Evolutionary conservation across 306 rosid species (phyloP).

Genomic region (Lathyrus sativus): DNA sequence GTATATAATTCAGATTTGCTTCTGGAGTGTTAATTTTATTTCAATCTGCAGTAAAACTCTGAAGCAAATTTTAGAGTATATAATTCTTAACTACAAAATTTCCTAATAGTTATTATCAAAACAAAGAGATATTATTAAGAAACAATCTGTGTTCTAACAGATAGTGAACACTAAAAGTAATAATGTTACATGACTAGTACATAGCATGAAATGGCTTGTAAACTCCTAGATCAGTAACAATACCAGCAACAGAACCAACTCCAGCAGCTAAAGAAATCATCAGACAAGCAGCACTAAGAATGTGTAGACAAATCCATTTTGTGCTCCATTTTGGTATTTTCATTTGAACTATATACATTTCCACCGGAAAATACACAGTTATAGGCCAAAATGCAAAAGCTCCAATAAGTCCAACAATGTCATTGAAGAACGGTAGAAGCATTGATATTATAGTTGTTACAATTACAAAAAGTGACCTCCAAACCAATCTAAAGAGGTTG

Average conservation of each 20-base stretch:
- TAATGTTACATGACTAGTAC: slow-evolving; percentile 24
- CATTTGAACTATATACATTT: slow-evolving; percentile 46
- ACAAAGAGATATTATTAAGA: too few relatives aligned
- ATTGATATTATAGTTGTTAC: slow-evolving; percentile 36
- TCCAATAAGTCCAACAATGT: slow-evolving; percentile 49
- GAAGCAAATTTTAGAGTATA: too few relatives aligned
- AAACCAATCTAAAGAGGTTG: slow-evolving; percentile 44
- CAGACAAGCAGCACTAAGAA: slow-evolving; percentile 43
- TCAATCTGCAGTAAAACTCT: too few relatives aligned
- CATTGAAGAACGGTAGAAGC: slow-evolving; percentile 54
- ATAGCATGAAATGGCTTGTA: slow-evolving; percentile 42
- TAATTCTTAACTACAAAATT: too few relatives aligned
- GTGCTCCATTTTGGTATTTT: slow-evolving; percentile 40
- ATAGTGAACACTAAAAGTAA: slow-evolving; percentile 8
- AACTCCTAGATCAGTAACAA: slow-evolving; percentile 32
- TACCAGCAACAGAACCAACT: slow-evolving; percentile 45
- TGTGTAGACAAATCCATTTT: slow-evolving; percentile 42
- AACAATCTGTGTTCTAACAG: too few relatives aligned
- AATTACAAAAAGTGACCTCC: slow-evolving; percentile 53
- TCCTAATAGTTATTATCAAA: too few relatives aligned
- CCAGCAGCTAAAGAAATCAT: slow-evolving; percentile 37
- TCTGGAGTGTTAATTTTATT: too few relatives aligned
- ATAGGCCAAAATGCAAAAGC: slow-evolving; percentile 56
- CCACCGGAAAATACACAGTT: slow-evolving; percentile 53
- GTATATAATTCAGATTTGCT: too few relatives aligned